Base-by-base conservation (phyloP, 2,329 filamentous ascomycete species). In the Aspergillus hiratsukae region DNA sequence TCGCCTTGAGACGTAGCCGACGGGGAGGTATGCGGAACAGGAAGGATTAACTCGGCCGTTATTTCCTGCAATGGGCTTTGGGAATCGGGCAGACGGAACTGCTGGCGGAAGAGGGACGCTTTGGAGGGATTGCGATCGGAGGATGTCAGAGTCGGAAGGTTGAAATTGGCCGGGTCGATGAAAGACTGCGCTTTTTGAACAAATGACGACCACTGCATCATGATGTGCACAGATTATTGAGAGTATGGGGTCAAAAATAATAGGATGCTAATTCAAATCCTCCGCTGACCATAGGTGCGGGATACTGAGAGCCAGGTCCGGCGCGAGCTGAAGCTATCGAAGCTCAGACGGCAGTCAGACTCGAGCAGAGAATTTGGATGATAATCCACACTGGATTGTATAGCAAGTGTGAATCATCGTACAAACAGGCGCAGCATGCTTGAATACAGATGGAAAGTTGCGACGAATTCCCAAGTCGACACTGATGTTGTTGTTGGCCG, bases 11-110 rank as follows among this genome's bases (percentile, higher is more conserved):
- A 86, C 58, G 69, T 55, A 2, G 68, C 61, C 3, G 68, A 66
- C 61, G 67, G 10, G 14, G 43, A 73, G 64, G 79, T 83, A 74
- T 87, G 89, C 61, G 85, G 84, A 60, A 84, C 86, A 54, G 88
- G 87, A 57, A 99, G 89, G 55, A 91, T 95, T 58, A 99, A 85
- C 79, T 99, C 94, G 69, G 94, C 92, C 59, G 89, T 91, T 76
- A 99, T 97, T 80, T 99, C 94, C 77, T 95, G 91, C 56, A 97
- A 83, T 55, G 94, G 94, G 61, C 89, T 92, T 76, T 99, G 93
- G 41, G 90, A 88, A 69, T 91, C 86, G 48, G 94, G 94, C 35
- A 99, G 87, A 64, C 94, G 90, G 79, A 99, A 99, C 76, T 99
- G 94, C 74, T 89, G 88, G 78, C 94, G 91, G 79, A 97, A 99